Base-by-base conservation (phyloP, 345 rosid genomes). In the Gossypium thurberi region DNA sequence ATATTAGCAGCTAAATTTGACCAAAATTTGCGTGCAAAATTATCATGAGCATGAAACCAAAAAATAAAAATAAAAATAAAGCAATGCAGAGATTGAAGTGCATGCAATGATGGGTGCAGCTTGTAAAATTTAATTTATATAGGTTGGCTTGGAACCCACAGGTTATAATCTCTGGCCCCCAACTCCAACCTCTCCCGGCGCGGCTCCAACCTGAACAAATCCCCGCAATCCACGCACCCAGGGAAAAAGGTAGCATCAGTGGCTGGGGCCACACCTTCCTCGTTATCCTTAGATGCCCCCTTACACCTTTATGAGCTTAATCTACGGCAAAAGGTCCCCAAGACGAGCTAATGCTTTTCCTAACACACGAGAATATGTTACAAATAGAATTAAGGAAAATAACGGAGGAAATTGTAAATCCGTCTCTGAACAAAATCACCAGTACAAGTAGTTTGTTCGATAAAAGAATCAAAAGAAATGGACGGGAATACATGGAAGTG, bases 211-310 rank as follows among this genome's bases (percentile, higher is more conserved):
- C 48, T 60, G 65, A 10, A 15, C 64, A 25, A 37, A 62, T n/a
- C 75, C 23, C 80, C 76, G 76, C 76, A 78, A 77, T 81, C 77
- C 17, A 46, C 84, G 83, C 83, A 44, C 77, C 72, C 76, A 72
- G 74, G 6, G 9, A 55, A 18, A 43, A 48, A 11, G 71, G 18
- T 6, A 58, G 57, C 60, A 28, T 18, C 1, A 13, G 28, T 6
- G 65, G 74, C 53, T 33, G 70, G 70, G 14, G 48, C 48, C 77
- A 68, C 21, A 40, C 47, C 77, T 64, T 81, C 3, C 47, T 75
- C 48, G 21, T 17, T 17, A 66, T 23, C 79, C 50, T 37, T 43
- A 18, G 71, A 62, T 18, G 57, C 66, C 76, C 76, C 28, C 6
- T 71, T 5, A 10, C 74, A 25, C 55, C 20, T 37, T 52, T 46